Conservation (phyloP, 2,329 filamentous ascomycete genomes). For the Colletotrichum godetiae region DNA sequence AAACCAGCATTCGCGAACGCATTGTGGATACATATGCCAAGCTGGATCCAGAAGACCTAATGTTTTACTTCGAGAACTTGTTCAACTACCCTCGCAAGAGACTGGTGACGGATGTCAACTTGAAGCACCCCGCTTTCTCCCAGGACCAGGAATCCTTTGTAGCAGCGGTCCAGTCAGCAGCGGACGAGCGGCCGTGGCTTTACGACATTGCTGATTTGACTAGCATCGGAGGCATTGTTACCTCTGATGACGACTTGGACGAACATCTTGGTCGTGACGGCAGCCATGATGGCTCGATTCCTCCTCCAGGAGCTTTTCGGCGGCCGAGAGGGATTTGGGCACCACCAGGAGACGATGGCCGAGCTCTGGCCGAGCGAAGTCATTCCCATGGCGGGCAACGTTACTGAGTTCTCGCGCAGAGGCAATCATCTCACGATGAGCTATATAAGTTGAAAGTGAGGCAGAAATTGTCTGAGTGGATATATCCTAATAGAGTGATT, state of each 20-base stretch:
- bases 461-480: neutral
- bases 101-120: constrained; percentile 55
- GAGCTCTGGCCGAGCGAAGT: constrained; percentile 31
- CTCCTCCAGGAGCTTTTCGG: constrained; percentile 43
- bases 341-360: constrained; percentile 53
- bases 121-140: constrained; percentile 54
- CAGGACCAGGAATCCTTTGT: constrained; percentile 59
- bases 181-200: constrained; percentile 51
- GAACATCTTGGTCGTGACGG: constrained; percentile 48
- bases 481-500: neutral
- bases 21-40: constrained; percentile 60
- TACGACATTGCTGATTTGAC: constrained; percentile 44
- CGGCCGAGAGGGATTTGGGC: constrained; percentile 50
- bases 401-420: neutral
- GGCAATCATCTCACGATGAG: neutral
- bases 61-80: constrained; percentile 59
- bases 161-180: constrained; percentile 49
- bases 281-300: constrained; percentile 50
- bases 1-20: constrained; percentile 40
- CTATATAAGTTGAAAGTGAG: neutral
- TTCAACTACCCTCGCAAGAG: constrained; percentile 58
- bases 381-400: neutral
- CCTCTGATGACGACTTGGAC: constrained; percentile 52
- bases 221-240: constrained; percentile 52
- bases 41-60: constrained; percentile 60